Evolutionary conservation across 2,329 filamentous ascomycete species (phyloP).

Genomic region (Colletotrichum tamarilloi): DNA sequence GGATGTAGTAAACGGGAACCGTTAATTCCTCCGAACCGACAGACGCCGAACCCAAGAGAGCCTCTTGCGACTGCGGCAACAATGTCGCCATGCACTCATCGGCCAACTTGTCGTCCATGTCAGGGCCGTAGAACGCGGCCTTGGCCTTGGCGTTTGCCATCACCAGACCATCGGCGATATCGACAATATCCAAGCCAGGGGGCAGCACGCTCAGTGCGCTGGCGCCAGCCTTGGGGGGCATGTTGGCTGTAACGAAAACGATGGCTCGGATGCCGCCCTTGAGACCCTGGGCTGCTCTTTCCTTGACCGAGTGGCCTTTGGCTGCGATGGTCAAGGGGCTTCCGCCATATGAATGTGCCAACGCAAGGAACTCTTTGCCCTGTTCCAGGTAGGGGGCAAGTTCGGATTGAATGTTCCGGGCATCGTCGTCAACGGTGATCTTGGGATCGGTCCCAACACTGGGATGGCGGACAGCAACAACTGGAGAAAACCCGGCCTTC

Average conservation of each 20-base stretch:
- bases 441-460: not conserved
- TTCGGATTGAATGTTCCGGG: constrained; percentile 3
- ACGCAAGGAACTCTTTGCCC: constrained; percentile 12
- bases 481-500: constrained; percentile 8
- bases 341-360: constrained; percentile 23
- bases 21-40: not conserved
- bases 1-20: constrained; percentile 17
- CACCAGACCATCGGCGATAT: not conserved
- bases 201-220: constrained; percentile 17
- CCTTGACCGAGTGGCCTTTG: constrained; percentile 3
- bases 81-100: constrained; percentile 4
- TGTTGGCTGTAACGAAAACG: constrained; percentile 10
- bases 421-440: constrained; percentile 17
- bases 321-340: constrained; percentile 6
- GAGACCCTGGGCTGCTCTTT: not conserved
- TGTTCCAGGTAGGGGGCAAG: not conserved
- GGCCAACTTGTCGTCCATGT: constrained; percentile 10
- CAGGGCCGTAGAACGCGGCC: constrained; percentile 18
- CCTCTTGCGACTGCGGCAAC: constrained; percentile 11
- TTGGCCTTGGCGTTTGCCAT: constrained; percentile 16
- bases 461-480: constrained; percentile 16
- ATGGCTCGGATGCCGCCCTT: constrained; percentile 9
- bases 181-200: constrained; percentile 13
- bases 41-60: not conserved
- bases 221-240: constrained; percentile 10